These are phyloP conservation scores for Pseudoneurospora amorphoporcata DNA, from an alignment of 495 filamentous ascomycete species.

Conservation along the genomic window DNA sequence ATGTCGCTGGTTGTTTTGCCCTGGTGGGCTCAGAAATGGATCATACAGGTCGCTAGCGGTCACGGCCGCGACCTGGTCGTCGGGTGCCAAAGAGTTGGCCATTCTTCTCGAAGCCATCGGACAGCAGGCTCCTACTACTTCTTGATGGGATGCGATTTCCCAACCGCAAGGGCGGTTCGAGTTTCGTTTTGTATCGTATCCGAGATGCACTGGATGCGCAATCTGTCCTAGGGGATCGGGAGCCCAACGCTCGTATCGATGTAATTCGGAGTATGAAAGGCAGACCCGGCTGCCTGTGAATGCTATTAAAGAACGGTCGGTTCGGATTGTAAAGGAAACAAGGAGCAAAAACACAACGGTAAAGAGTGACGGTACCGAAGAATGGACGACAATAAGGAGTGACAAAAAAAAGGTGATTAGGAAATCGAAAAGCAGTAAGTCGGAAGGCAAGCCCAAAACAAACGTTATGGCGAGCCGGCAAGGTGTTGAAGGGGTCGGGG, in stretches of 20 bases:
- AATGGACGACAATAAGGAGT: background rate
- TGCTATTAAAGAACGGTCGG: background rate
- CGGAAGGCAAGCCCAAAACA: background rate
- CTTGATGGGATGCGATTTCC: background rate
- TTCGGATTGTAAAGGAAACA: background rate
- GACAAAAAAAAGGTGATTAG: background rate
- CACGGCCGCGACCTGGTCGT: slow-evolving; percentile 17
- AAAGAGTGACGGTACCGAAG: background rate
- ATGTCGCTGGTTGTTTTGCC: slow-evolving; percentile 54
- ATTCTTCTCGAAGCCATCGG: slow-evolving; percentile 11
- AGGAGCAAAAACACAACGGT: background rate
- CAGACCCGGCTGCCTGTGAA: slow-evolving; percentile 6
- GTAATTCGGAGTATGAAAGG: slow-evolving; percentile 1
- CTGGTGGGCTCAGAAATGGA: slow-evolving; percentile 38
- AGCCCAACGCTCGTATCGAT: background rate
- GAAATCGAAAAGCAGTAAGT: background rate
- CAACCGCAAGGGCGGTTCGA: background rate
- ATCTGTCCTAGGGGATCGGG: background rate
- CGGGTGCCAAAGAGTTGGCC: slow-evolving; percentile 24
- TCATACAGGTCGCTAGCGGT: slow-evolving; percentile 34
- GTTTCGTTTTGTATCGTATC: slow-evolving; percentile 3
- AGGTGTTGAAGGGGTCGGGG: background rate
- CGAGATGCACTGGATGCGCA: background rate
- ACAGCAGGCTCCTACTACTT: background rate
- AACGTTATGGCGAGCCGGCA: background rate